A percentile compares a stretch with the other conserved stretches of the same genome.
Evolutionary conservation across 306 rosid genomes (phyloP).

Genomic region (Lagenaria siceraria): DNA sequence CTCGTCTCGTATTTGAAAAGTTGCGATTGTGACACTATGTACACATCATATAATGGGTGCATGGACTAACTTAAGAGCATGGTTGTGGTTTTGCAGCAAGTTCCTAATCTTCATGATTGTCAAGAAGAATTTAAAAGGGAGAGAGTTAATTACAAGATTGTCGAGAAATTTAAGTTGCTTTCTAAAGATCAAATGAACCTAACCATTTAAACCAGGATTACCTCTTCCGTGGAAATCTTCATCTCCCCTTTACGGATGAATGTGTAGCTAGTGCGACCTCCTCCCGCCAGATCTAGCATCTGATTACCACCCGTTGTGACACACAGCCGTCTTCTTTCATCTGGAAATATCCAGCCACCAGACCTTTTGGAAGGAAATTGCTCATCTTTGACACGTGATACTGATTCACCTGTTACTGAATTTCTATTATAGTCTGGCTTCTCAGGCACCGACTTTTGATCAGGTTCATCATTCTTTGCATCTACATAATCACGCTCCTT

Average conservation of each 20-base stretch:
- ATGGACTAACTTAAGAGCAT: not conserved
- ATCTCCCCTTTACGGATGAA: constrained; percentile 17
- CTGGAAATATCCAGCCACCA: constrained; percentile 45
- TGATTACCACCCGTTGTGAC: constrained; percentile 40
- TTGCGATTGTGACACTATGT: too few species aligned
- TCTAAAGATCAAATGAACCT: not conserved
- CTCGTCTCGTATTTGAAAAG: too few species aligned
- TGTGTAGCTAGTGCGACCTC: constrained; percentile 15
- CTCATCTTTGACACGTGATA: constrained; percentile 5
- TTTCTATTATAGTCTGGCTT: constrained; percentile 9
- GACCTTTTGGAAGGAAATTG: constrained; percentile 21
- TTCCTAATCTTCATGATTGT: not conserved
- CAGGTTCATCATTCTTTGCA: constrained; percentile 18
- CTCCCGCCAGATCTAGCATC: constrained; percentile 18
- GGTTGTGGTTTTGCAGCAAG: not conserved
- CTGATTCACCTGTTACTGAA: constrained; percentile 17
- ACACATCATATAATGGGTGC: not conserved
- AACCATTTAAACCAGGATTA: constrained; percentile 5
- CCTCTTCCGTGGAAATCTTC: constrained; percentile 34
- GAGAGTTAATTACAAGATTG: not conserved
- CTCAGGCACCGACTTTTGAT: constrained; percentile 2
- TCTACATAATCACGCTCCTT: constrained; percentile 10
- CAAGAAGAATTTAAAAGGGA: not conserved
- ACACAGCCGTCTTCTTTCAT: constrained; percentile 32
- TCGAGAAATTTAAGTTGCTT: not conserved